Conservation (phyloP, 1,139 yeast species). For the Kodamaea suecica region DNA sequence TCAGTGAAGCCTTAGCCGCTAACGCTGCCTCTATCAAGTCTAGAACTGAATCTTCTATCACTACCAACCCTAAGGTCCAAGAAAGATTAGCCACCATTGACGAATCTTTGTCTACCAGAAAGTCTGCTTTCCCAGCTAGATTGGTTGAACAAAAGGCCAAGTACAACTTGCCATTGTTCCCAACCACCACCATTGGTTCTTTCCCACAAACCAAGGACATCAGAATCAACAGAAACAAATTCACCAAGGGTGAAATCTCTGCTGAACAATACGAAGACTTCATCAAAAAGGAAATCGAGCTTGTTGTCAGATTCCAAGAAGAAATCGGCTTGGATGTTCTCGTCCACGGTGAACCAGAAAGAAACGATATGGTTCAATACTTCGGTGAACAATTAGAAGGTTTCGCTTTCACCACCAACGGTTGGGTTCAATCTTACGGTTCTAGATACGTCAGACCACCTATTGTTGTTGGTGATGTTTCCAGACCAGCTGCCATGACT, state of each 20-base stretch:
- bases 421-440: constrained; percentile 99
- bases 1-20: constrained; percentile 64
- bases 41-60: constrained; percentile 81
- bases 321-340: constrained; percentile 96
- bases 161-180: constrained; percentile 96
- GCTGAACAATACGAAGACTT: constrained; percentile 93
- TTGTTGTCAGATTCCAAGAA: constrained; percentile 97
- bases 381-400: constrained; percentile 98
- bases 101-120: constrained; percentile 80
- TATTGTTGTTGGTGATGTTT: constrained; percentile 96
- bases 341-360: constrained; percentile 99
- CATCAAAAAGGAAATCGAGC: constrained; percentile 94
- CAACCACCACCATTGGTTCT: constrained; percentile 99
- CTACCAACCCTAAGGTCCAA: constrained; percentile 89
- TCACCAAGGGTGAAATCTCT: constrained; percentile 91
- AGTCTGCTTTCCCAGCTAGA: constrained; percentile 82
- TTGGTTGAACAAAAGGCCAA: constrained; percentile 80
- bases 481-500: constrained; percentile 98
- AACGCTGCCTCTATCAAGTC: constrained; percentile 85
- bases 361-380: constrained; percentile 99
- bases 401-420: constrained; percentile 96
- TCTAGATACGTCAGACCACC: constrained; percentile 99
- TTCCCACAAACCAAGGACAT: constrained; percentile 99
- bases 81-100: constrained; percentile 80
- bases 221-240: constrained; percentile 97